Base-by-base conservation (phyloP, 2,329 filamentous ascomycete genomes). In the Ophiocordyceps robertsii region DNA sequence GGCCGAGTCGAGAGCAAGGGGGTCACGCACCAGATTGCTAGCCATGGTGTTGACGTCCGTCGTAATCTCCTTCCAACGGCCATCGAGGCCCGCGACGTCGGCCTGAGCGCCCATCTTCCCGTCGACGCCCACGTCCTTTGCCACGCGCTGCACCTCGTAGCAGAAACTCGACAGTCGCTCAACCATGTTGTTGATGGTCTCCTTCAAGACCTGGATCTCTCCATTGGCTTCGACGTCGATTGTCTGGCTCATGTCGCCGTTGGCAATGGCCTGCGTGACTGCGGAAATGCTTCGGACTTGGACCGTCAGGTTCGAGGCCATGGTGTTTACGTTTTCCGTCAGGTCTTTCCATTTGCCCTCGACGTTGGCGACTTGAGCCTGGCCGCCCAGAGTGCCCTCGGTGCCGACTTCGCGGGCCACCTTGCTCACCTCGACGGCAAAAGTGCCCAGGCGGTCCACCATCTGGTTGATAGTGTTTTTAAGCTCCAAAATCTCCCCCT, bases 391-490 rank as follows among this genome's bases (percentile, higher is more conserved):
- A 39, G 88, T 90, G 51, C 90, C 90, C 62, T 96, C 90, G 2
- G 90, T 96, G 53, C 90, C 90, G 69, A 96, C 90, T 65, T 96
- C 90, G 59, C 87, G 82, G 39, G 90, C 90, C 50, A 96, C 81
- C 60, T 92, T 89, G 60, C 90, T 95, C 59, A 96, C 90, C 62
- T 96, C 89, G 52, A 92, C 92, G 44, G 90, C 90, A 60, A 96
- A 96, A 38, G 90, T 90, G 53, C 93, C 87, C 37, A 96, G 73
- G 55, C 94, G 88, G 62, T 96, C 90, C 59, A 96, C 92, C 90
- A 96, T 96, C 57, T 85, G 93, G 63, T 96, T 96, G 68, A 96
- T 96, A 8, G 90, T 98, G 56, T 89, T 87, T 67, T 98, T 98
- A 48, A 98, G 70, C 58, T 94, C 86, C 41, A 93, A 67, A 53